phyloP scores from a whole-genome alignment of 139 green algal genomes.

The Closterium sp. region DNA sequence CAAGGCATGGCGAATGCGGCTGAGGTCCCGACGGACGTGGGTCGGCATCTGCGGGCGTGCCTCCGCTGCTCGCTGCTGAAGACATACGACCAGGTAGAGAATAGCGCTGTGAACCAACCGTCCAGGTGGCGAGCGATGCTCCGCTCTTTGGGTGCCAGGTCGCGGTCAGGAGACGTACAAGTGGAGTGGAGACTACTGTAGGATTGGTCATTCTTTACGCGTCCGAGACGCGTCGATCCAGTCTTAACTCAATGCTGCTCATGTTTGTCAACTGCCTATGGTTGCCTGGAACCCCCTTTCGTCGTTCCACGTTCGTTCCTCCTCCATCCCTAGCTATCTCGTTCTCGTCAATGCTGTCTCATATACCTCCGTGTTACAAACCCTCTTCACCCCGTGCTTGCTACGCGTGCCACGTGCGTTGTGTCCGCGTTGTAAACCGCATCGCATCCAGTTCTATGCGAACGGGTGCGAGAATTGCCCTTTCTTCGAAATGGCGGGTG shows the following conservation, averaged over 20 bases:
- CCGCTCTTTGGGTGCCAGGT: not conserved
- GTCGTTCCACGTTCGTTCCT: too few relatives aligned
- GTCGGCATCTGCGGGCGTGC: conserved; percentile 44
- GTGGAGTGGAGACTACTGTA: not conserved
- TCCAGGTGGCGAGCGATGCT: not conserved
- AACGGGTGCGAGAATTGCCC: conserved; percentile 55
- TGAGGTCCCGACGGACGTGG: conserved; percentile 40
- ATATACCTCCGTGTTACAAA: not conserved
- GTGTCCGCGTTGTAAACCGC: not conserved
- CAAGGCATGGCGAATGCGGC: conserved; percentile 11
- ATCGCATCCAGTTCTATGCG: conserved; percentile 42
- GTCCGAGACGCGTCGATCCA: not conserved
- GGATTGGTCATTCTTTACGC: not conserved
- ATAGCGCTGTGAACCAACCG: not conserved
- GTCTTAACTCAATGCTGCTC: not conserved
- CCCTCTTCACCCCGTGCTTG: not conserved
- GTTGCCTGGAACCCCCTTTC: not conserved
- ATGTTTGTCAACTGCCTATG: not conserved
- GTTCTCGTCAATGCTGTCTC: not conserved
- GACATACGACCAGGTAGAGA: conserved; percentile 52
- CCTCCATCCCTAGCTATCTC: not conserved
- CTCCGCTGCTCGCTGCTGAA: conserved; percentile 51
- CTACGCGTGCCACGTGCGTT: not conserved
- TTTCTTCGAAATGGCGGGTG: conserved; percentile 51
- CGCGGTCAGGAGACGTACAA: too few relatives aligned